Evolutionary conservation across 495 filamentous ascomycete genomes (phyloP).

Genomic region (Delitschia confertaspora): DNA sequence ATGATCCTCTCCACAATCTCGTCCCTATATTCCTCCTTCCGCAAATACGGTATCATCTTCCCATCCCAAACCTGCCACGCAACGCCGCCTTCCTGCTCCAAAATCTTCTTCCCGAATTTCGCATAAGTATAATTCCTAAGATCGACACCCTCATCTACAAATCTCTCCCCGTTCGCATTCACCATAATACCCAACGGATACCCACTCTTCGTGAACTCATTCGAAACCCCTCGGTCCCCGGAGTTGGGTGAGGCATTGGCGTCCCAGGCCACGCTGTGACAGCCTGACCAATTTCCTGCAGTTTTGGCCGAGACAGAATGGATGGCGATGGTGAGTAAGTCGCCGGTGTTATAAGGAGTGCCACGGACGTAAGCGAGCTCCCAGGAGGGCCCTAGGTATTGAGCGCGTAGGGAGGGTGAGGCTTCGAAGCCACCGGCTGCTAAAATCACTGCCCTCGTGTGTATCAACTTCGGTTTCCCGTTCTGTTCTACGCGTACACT

Average conservation of each 20-base stretch:
- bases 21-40: slow-evolving; percentile 49
- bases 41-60: slow-evolving; percentile 39
- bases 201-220: slow-evolving; percentile 58
- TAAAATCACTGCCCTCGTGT: slow-evolving; percentile 41
- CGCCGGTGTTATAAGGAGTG: slow-evolving; percentile 53
- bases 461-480: slow-evolving; percentile 31
- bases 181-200: slow-evolving; percentile 58
- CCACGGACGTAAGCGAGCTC: slow-evolving; percentile 52
- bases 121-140: slow-evolving; percentile 58
- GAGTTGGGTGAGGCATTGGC: slow-evolving; percentile 43
- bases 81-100: slow-evolving; percentile 45
- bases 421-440: slow-evolving; percentile 56
- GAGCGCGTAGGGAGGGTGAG: slow-evolving; percentile 43
- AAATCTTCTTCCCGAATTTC: slow-evolving; percentile 48
- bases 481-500: slow-evolving; percentile 33
- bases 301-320: slow-evolving; percentile 41
- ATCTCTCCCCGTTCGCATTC: slow-evolving; percentile 47
- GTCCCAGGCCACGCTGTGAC: slow-evolving; percentile 56
- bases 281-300: slow-evolving; percentile 52
- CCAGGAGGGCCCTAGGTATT: slow-evolving; percentile 55
- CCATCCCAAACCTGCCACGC: slow-evolving; percentile 58
- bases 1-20: slow-evolving; percentile 45
- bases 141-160: slow-evolving; percentile 57
- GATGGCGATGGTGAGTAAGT: slow-evolving; percentile 43
- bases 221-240: slow-evolving; percentile 47